A percentile compares a stretch with the other conserved stretches of the same genome.
phyloP scores from a whole-genome alignment of 371 early-diverging fungal genomes.

The Rhizoclosmatium hyalinum region DNA sequence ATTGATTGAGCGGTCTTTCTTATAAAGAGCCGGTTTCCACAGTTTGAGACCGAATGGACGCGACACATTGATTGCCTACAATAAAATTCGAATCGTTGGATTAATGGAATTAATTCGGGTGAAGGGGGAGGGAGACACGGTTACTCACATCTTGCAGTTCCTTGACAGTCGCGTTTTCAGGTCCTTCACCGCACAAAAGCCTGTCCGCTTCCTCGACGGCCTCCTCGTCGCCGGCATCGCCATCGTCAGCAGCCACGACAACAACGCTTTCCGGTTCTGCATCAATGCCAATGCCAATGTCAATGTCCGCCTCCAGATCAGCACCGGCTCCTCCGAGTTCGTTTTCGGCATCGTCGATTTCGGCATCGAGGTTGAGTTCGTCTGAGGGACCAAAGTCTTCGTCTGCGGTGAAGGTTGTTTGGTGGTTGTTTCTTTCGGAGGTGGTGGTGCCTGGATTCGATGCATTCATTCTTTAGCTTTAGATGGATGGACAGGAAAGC shows the following conservation, averaged over 20 bases:
- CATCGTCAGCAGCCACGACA: slow-evolving; percentile 12
- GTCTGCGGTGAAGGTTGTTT: background rate
- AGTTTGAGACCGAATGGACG: slow-evolving; percentile 94
- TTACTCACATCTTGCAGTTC: slow-evolving; percentile 37
- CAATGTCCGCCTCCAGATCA: background rate
- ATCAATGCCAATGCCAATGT: background rate
- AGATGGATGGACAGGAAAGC: too few species aligned
- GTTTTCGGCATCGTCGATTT: background rate
- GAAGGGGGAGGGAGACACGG: background rate
- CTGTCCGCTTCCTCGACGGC: slow-evolving; percentile 33
- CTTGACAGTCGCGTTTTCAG: slow-evolving; percentile 30
- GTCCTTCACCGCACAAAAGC: slow-evolving; percentile 19
- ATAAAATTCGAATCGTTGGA: background rate
- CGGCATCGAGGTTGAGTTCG: background rate
- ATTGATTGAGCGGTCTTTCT: slow-evolving; percentile 87
- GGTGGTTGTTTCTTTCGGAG: background rate
- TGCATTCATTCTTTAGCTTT: background rate
- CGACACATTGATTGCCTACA: slow-evolving; percentile 54
- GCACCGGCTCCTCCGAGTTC: background rate
- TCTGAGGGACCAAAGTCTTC: background rate
- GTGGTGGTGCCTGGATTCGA: background rate
- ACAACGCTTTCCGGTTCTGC: background rate
- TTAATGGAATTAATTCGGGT: background rate
- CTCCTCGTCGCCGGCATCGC: slow-evolving; percentile 18
- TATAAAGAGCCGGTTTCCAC: slow-evolving; percentile 98